Conservation (phyloP, 352 stramenopile species). For the Pythium chondricola region DNA sequence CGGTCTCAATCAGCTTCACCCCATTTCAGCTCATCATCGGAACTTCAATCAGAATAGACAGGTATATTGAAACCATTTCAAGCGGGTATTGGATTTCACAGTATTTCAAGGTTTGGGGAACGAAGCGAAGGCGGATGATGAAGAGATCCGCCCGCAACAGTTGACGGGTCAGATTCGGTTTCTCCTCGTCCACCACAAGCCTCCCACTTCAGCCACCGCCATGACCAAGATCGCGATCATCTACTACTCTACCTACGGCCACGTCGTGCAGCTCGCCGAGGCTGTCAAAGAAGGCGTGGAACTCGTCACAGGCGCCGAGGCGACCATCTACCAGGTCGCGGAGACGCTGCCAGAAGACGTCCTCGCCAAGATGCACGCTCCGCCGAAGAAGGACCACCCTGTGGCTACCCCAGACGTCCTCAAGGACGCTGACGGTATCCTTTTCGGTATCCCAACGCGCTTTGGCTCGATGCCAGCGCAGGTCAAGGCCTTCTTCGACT, state of each 20-base stretch:
- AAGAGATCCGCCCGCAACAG: too few relatives aligned
- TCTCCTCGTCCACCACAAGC: slow-evolving; percentile 1
- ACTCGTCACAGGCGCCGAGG: slow-evolving; percentile 44
- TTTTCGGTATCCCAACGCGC: slow-evolving; percentile 84
- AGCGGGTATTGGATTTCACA: too few relatives aligned
- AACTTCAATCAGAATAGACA: too few relatives aligned
- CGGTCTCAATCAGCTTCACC: too few relatives aligned
- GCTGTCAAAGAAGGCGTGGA: slow-evolving; percentile 73
- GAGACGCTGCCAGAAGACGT: slow-evolving; percentile 82
- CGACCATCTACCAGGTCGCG: slow-evolving; percentile 64
- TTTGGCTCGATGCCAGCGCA: slow-evolving; percentile 67
- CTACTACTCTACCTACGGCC: slow-evolving; percentile 85
- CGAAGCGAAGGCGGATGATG: too few relatives aligned
- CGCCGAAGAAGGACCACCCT: slow-evolving; percentile 66
- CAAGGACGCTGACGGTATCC: slow-evolving; percentile 70
- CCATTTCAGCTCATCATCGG: too few relatives aligned
- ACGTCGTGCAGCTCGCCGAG: slow-evolving; percentile 75
- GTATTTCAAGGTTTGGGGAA: too few relatives aligned
- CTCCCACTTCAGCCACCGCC: not conserved
- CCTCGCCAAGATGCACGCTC: slow-evolving; percentile 76
- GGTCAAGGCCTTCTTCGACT: slow-evolving; percentile 74
- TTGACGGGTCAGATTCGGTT: slow-evolving; percentile 8
- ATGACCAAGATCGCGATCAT: slow-evolving; percentile 79
- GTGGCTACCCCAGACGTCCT: slow-evolving; percentile 56
- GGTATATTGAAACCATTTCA: too few relatives aligned